These are phyloP conservation scores for Clarireedia homoeocarpa DNA, from an alignment of 2,329 filamentous ascomycete species.

Conservation along the genomic window DNA sequence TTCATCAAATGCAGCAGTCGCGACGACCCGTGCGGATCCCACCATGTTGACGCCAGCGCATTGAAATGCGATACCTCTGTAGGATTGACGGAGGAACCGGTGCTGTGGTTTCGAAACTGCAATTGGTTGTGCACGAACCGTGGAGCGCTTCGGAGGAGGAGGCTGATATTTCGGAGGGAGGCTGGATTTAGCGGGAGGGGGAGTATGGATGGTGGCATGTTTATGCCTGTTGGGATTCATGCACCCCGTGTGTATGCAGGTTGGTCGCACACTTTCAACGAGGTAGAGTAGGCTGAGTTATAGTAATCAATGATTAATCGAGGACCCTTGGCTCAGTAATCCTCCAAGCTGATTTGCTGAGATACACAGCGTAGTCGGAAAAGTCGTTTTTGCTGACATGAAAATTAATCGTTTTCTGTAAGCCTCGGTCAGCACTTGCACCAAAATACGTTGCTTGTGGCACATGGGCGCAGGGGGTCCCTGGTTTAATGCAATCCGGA, in stretches of 20 bases:
- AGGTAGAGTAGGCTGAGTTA: not conserved
- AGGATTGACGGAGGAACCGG: conserved; percentile 67
- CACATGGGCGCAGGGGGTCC: not conserved
- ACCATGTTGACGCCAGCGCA: conserved; percentile 87
- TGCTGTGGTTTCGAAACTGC: conserved; percentile 5
- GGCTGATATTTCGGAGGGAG: conserved; percentile 25
- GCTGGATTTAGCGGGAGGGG: conserved; percentile 18
- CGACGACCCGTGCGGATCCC: conserved; percentile 90
- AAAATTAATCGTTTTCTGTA: conserved; percentile 10
- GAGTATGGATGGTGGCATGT: conserved; percentile 5
- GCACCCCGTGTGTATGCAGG: not conserved
- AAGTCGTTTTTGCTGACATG: conserved; percentile 14
- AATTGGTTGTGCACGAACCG: conserved; percentile 27
- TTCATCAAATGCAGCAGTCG: conserved; percentile 97
- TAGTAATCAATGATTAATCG: not conserved
- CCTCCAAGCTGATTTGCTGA: not conserved
- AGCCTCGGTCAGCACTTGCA: conserved; percentile 10
- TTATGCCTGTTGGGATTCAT: not conserved
- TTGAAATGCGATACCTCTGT: conserved; percentile 93
- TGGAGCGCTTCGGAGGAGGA: conserved; percentile 27
- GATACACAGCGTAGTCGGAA: not conserved
- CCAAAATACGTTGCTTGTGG: not conserved
- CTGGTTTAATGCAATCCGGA: not conserved
- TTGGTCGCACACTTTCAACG: not conserved
- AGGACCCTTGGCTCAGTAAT: not conserved